A percentile compares a stretch with the other conserved stretches of the same genome.
These are phyloP conservation scores for Ephemerocybe angulata DNA, from an alignment of 768 basidiomycete genomes.

Conservation along the genomic window DNA sequence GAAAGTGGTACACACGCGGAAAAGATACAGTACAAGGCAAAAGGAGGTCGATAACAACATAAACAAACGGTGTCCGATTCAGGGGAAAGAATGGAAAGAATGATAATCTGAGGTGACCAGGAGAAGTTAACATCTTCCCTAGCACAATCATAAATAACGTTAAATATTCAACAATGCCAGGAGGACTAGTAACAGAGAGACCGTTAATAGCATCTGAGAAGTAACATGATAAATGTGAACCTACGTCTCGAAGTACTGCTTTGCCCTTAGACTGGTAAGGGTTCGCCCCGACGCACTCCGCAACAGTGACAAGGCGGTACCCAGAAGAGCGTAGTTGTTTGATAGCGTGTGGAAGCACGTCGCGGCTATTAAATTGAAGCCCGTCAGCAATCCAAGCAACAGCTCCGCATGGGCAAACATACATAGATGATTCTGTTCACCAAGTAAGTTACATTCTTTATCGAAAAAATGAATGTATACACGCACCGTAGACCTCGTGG, in stretches of 20 bases:
- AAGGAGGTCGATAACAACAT: no score
- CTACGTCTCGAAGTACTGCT: conserved; percentile 14
- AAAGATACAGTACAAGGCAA: no score
- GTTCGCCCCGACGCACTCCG: conserved; percentile 32
- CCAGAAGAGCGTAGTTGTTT: conserved; percentile 24
- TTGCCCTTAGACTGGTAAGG: conserved; percentile 26
- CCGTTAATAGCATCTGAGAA: not conserved
- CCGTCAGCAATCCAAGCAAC: not conserved
- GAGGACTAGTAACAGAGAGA: conserved; percentile 2
- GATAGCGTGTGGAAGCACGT: conserved; percentile 21
- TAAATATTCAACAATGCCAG: conserved; percentile 3
- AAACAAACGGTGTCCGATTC: no score
- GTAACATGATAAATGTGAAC: not conserved
- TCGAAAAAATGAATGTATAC: not conserved
- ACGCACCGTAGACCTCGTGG: conserved; percentile 12
- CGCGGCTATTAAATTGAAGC: not conserved
- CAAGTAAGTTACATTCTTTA: no score
- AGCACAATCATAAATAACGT: no score
- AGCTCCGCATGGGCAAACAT: not conserved
- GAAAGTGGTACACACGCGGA: no score
- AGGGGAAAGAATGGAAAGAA: no score
- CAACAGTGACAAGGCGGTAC: conserved; percentile 37
- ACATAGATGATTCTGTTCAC: conserved; percentile 4
- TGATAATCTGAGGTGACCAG: no score
- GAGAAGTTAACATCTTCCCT: no score